A percentile compares a stretch with the other conserved stretches of the same genome.
Conservation (phyloP, 306 rosid species). For the Pyrus bretschneideri region DNA sequence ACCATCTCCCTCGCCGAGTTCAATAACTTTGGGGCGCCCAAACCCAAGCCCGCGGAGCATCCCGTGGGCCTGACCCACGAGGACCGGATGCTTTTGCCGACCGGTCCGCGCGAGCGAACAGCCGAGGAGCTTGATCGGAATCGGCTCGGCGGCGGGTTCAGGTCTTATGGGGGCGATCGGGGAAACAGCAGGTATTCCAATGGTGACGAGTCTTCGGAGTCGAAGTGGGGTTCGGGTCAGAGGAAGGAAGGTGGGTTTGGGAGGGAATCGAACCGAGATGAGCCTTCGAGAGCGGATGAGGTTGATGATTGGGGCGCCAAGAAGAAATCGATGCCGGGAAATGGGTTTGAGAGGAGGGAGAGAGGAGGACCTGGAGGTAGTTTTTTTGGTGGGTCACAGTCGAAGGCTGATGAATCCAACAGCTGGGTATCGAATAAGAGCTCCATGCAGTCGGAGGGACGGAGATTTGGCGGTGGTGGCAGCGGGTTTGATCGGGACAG, state of each 20-base stretch:
- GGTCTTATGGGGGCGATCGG: constrained; percentile 34
- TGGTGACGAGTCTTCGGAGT: constrained; percentile 52
- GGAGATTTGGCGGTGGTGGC: constrained; percentile 40
- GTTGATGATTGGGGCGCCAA: constrained; percentile 74
- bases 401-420: constrained; percentile 81
- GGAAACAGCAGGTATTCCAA: constrained; percentile 13
- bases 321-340: constrained; percentile 49
- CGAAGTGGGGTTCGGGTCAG: constrained; percentile 74
- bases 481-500: constrained; percentile 57
- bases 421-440: constrained; percentile 77
- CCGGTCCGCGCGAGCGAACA: constrained; percentile 83
- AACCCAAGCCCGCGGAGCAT: constrained; percentile 33
- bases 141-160: constrained; percentile 63
- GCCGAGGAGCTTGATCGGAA: constrained; percentile 69
- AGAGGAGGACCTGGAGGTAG: constrained; percentile 38
- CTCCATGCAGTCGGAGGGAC: constrained; percentile 50
- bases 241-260: constrained; percentile 43
- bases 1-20: constrained; percentile 56
- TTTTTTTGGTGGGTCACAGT: constrained; percentile 61
- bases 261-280: constrained; percentile 53
- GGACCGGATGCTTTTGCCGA: constrained; percentile 61
- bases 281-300: constrained; percentile 82
- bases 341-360: constrained; percentile 54
- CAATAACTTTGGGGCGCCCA: constrained; percentile 36
- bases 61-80: constrained; percentile 24